Evolutionary conservation across 768 basidiomycete species (phyloP).

Genomic region (Podaxis sp.): DNA sequence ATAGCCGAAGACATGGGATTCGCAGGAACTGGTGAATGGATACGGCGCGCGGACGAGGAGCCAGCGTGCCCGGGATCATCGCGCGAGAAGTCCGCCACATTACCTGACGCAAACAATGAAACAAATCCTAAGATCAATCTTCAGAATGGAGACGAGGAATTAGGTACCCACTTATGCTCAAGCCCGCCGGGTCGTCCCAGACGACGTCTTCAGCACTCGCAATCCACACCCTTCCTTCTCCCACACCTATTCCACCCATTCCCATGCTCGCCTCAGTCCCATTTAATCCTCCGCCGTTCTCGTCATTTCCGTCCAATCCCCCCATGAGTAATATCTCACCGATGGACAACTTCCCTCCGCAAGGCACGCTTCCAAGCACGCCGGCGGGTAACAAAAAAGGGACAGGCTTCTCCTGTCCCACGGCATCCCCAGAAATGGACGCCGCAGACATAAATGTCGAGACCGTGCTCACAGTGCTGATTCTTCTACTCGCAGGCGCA

Average conservation of each 20-base stretch:
- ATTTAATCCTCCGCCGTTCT: not conserved
- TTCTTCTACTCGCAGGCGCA: slow-evolving; percentile 2
- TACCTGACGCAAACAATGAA: not conserved
- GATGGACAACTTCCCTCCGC: slow-evolving; percentile 21
- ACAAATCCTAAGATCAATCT: not conserved
- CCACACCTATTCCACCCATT: not conserved
- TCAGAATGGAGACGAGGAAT: not conserved
- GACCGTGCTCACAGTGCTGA: not conserved
- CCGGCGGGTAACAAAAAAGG: slow-evolving; percentile 27
- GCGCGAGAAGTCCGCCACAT: not conserved
- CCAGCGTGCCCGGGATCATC: not conserved
- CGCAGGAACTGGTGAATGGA: not conserved
- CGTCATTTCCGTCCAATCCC: not conserved
- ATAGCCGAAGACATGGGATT: not conserved
- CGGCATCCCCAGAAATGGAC: not conserved
- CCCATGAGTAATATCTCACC: slow-evolving; percentile 27
- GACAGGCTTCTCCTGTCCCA: slow-evolving; percentile 14
- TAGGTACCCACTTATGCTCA: not conserved
- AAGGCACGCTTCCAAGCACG: slow-evolving; percentile 16
- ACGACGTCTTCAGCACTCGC: slow-evolving; percentile 21
- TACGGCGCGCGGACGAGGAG: not conserved
- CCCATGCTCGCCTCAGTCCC: not conserved
- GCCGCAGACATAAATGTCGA: not conserved
- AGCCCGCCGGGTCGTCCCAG: not conserved
- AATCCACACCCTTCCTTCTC: slow-evolving; percentile 26